Conservation (phyloP, 116 monocot genomes). For the Papilionanthe hybrid region DNA sequence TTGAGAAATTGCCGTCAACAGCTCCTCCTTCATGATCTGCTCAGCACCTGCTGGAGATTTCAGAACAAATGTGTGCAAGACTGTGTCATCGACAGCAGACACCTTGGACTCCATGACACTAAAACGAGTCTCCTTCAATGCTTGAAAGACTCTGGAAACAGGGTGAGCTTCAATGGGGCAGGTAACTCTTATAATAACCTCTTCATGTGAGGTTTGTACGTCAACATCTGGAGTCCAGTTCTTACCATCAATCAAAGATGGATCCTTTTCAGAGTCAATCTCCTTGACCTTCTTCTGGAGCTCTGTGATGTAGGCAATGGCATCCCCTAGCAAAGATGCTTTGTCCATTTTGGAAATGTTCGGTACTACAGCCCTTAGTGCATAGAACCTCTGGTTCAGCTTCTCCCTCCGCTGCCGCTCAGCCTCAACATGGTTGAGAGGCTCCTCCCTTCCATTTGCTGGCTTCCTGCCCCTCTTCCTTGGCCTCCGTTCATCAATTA, state of each 20-base stretch:
- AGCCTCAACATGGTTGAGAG: conserved; percentile 53
- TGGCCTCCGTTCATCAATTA: conserved; percentile 27
- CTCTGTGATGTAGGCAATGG: conserved; percentile 47
- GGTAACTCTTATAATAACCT: conserved; percentile 27
- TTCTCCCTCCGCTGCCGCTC: conserved; percentile 56
- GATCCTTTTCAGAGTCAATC: conserved; percentile 14
- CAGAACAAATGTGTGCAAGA: conserved; percentile 26
- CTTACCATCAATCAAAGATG: not conserved
- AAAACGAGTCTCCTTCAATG: conserved; percentile 30
- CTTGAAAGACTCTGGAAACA: conserved; percentile 28
- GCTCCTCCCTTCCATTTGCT: conserved; percentile 42
- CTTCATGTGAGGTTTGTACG: conserved; percentile 21
- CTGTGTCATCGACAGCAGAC: conserved; percentile 13
- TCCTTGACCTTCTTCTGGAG: conserved; percentile 33
- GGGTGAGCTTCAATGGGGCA: conserved; percentile 39
- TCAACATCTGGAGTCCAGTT: conserved; percentile 19
- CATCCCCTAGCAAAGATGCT: conserved; percentile 46
- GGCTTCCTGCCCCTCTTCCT: conserved; percentile 50
- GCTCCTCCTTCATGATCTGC: conserved; percentile 22
- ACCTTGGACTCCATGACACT: conserved; percentile 32
- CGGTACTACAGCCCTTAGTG: conserved; percentile 46
- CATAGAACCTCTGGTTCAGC: conserved; percentile 57
- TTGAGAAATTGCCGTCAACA: conserved; percentile 19
- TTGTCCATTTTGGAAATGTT: conserved; percentile 63
- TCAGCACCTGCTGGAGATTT: conserved; percentile 20